Evolutionary conservation across 306 rosid species (phyloP).

Genomic region (Rubus parviflorus): DNA sequence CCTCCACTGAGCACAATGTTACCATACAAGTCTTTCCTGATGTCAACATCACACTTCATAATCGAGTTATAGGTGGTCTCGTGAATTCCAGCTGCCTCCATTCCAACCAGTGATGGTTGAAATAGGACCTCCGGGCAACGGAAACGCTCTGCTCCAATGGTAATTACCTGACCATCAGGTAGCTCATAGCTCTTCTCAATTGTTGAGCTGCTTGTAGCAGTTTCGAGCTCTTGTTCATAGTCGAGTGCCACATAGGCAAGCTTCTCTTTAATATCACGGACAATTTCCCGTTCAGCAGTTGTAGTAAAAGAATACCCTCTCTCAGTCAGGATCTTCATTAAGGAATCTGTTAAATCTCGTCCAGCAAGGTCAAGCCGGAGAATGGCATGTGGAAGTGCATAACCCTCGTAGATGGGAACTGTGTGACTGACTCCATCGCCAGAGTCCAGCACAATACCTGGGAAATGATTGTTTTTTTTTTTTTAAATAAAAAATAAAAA

Average conservation of each 20-base stretch:
- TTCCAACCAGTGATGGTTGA: conserved; percentile 45
- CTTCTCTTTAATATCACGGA: conserved; percentile 47
- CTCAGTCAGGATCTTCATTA: conserved; percentile 48
- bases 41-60: conserved; percentile 44
- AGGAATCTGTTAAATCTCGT: conserved; percentile 43
- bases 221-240: conserved; percentile 44
- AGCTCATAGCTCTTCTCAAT: conserved; percentile 43
- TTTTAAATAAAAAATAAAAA: background rate
- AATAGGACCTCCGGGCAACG: conserved; percentile 46
- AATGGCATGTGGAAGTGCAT: conserved; percentile 44
- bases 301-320: conserved; percentile 45
- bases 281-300: conserved; percentile 50
- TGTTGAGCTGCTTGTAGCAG: conserved; percentile 39
- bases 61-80: conserved; percentile 45
- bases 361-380: conserved; percentile 49
- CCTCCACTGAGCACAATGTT: conserved; percentile 49
- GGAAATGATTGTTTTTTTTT: background rate
- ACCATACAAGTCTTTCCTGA: conserved; percentile 43
- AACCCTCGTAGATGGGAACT: conserved; percentile 43
- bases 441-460: conserved; percentile 47
- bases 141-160: conserved; percentile 46
- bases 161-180: conserved; percentile 46
- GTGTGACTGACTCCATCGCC: conserved; percentile 50
- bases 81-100: conserved; percentile 46
- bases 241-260: conserved; percentile 49